phyloP scores from a whole-genome alignment of 2,329 filamentous ascomycete genomes.

The Verticillium klebahnii region DNA sequence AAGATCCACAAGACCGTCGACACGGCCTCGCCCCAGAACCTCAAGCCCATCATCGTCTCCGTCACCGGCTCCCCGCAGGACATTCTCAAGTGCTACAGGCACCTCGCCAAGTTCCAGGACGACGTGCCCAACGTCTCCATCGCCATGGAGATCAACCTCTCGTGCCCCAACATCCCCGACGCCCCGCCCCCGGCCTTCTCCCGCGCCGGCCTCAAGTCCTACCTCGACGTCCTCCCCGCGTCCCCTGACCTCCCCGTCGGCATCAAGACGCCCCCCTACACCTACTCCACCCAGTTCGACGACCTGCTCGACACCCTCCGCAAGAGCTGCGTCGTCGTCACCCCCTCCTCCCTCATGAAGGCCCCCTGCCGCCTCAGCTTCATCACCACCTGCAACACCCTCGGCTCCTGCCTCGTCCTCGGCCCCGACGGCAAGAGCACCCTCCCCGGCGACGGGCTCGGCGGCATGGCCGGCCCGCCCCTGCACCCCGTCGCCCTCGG shows the following conservation, averaged over 20 bases:
- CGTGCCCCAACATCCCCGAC: slow-evolving; percentile 68
- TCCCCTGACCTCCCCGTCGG: slow-evolving; percentile 42
- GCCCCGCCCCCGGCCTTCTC: slow-evolving; percentile 70
- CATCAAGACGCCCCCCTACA: slow-evolving; percentile 75
- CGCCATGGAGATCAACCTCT: slow-evolving; percentile 73
- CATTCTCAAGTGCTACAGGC: slow-evolving; percentile 50
- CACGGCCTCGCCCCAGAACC: slow-evolving; percentile 7
- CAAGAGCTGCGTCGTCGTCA: slow-evolving; percentile 8
- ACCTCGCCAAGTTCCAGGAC: slow-evolving; percentile 35
- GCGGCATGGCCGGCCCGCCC: slow-evolving; percentile 67
- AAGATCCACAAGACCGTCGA: slow-evolving; percentile 31
- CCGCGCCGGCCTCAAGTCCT: slow-evolving; percentile 41
- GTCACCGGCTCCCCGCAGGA: slow-evolving; percentile 62
- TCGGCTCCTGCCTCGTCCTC: slow-evolving; percentile 64
- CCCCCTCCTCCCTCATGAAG: slow-evolving; percentile 7
- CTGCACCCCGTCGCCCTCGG: slow-evolving; percentile 71
- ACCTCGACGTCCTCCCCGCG: slow-evolving; percentile 44
- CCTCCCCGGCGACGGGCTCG: slow-evolving; percentile 54
- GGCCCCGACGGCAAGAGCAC: slow-evolving; percentile 11
- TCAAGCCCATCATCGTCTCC: slow-evolving; percentile 64
- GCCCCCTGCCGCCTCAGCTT: slow-evolving; percentile 45
- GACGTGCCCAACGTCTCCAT: slow-evolving; percentile 41
- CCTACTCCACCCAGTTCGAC: slow-evolving; percentile 61
- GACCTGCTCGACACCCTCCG: slow-evolving; percentile 48
- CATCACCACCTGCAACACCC: slow-evolving; percentile 68